Percentiles rank a stretch among this genome's conserved stretches.
Conservation (phyloP, 495 filamentous ascomycete species). For the Aspergillus heteromorphus region DNA sequence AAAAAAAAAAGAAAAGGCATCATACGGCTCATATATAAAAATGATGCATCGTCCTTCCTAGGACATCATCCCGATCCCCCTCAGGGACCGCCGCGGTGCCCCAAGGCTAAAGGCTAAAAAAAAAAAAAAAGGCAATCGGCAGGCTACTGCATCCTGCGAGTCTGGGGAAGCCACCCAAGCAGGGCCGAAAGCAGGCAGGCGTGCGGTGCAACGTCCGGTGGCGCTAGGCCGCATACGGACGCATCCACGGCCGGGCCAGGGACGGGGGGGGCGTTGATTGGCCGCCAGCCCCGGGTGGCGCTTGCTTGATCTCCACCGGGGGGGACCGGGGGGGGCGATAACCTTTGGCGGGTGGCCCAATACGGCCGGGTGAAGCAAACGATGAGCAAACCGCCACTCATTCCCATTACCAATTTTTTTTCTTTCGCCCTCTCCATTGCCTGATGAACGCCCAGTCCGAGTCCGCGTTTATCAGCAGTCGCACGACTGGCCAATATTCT, state of each 20-base stretch:
- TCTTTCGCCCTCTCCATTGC: too few species aligned
- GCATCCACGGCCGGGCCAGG: not conserved
- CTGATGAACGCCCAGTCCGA: not conserved
- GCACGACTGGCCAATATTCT: not conserved
- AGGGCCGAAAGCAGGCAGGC: not conserved
- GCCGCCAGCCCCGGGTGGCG: not conserved
- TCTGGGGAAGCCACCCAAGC: not conserved
- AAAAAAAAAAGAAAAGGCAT: too few species aligned
- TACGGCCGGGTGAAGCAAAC: too few species aligned
- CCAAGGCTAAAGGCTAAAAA: too few species aligned
- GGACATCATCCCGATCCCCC: too few species aligned
- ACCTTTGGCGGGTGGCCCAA: too few species aligned
- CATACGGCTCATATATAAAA: too few species aligned
- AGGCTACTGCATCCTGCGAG: not conserved
- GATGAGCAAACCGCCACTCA: not conserved
- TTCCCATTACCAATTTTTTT: not conserved
- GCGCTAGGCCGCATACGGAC: not conserved
- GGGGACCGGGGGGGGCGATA: conserved; percentile 3
- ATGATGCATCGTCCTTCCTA: too few species aligned
- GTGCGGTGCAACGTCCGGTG: not conserved
- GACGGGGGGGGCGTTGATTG: not conserved
- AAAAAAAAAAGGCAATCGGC: too few species aligned
- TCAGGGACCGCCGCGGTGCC: too few species aligned
- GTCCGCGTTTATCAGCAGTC: not conserved
- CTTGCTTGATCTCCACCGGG: not conserved